Conservation (phyloP, 2,329 filamentous ascomycete species). For the Diplodia mutila region DNA sequence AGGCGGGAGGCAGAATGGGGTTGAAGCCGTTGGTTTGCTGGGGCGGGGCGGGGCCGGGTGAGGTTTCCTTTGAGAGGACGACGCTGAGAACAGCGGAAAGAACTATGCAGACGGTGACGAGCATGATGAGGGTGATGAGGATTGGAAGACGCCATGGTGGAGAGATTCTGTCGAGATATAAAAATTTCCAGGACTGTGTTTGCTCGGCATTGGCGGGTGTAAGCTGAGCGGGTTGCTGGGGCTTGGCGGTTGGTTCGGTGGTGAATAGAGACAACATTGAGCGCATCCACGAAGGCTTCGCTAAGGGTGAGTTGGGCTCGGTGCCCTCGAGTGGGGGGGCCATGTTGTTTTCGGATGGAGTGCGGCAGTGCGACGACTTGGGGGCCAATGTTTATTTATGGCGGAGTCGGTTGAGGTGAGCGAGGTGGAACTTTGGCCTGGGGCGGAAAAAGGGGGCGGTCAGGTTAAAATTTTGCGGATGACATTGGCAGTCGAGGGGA, state of each 20-base stretch:
- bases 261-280: background rate
- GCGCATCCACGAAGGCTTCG: background rate
- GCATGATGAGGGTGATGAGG: constrained; percentile 15
- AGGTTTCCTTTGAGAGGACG: constrained; percentile 7
- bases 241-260: background rate
- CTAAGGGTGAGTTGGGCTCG: background rate
- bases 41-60: background rate
- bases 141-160: constrained; percentile 12
- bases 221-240: background rate
- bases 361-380: background rate
- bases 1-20: constrained; percentile 46
- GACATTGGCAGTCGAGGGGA: background rate
- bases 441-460: background rate
- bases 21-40: constrained; percentile 27
- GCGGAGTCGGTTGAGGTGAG: background rate
- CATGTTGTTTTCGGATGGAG: constrained; percentile 1
- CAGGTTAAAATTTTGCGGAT: background rate
- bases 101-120: constrained; percentile 10
- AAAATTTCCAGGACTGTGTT: background rate
- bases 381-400: background rate
- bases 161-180: background rate
- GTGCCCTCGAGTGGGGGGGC: background rate
- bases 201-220: no score
- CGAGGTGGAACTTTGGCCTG: background rate
- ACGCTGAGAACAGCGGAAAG: constrained; percentile 16